Evolutionary conservation across 208 protist genomes (phyloP).

Genomic region (Tritrichomonas foetus): DNA sequence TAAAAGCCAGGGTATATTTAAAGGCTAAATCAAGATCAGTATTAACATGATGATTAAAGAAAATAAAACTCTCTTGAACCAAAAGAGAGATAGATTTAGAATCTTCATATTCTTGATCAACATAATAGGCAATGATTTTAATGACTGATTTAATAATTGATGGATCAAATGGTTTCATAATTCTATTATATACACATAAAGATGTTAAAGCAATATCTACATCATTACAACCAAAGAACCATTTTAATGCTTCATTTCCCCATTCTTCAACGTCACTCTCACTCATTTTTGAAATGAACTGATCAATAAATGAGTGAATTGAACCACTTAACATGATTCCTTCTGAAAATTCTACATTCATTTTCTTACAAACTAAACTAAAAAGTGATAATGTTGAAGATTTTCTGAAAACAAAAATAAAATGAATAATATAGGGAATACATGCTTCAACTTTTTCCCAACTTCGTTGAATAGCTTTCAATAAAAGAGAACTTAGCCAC

Average conservation of each 20-base stretch:
- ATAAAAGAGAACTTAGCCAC: neutral
- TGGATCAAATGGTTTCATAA: neutral
- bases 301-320: neutral
- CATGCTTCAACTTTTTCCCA: neutral
- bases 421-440: neutral
- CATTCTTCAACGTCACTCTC: neutral
- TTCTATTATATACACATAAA: neutral
- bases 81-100: neutral
- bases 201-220: neutral
- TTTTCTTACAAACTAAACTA: neutral
- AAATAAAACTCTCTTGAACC: neutral
- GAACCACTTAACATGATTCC: neutral
- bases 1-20: neutral
- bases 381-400: neutral
- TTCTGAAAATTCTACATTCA: neutral
- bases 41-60: neutral
- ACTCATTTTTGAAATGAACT: neutral
- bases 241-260: conserved; percentile 26
- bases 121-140: neutral
- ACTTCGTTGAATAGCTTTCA: neutral
- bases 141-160: neutral
- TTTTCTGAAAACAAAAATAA: neutral
- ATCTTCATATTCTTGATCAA: neutral
- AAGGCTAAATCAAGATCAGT: neutral
- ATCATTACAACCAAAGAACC: neutral